Evolutionary conservation across 805 yeast species (phyloP), one percentile per base, ranked within the genome.

Genomic region (Tetrapisispora taiwanensis): DNA sequence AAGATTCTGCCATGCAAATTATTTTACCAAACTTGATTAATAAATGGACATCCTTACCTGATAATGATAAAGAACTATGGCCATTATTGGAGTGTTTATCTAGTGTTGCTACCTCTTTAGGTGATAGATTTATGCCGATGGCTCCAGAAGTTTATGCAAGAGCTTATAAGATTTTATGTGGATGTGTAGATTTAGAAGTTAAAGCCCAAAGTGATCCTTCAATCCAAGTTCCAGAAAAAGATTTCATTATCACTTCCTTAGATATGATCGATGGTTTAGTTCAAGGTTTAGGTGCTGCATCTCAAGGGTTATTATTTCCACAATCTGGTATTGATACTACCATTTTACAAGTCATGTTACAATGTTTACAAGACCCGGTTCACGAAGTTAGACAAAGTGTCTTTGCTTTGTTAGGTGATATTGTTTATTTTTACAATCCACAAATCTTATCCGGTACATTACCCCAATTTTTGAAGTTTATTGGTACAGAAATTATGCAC

Each of bases 331-430:
- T 49, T 24, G 68, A 66, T 27, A 59, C 58, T 2, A 60, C 71
- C 28, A 57, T 89, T 45, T 72, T 85, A 68, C 78, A 75, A 31
- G 66, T 88, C 40, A 58, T 89, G 45, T 54, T 84, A 27, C 70
- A 76, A 38, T 82, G 94, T 58, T 72, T 87, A 50, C 82, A 80
- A 50, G 95, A 87, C 60, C 74, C 77, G 4, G 75, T 72, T 22
- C 79, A 79, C 49, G 97, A 92, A 61, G 96, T 92, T n/a, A 75
- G 97, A 50, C 98, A 92, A 65, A 78, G 87, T 46, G 86, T 90
- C 0, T 87, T 80, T 66, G 97, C 97, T 0, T 67, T 92, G 28
- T 58, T 90, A 15, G 98, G 98, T 24, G 98, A 92, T 63, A 71
- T 92, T 62, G 84, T 89, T 9, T 54, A 86, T 80, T 49, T 73